phyloP scores from a whole-genome alignment of 2,329 filamentous ascomycete species.

The Penicillium sp. region DNA sequence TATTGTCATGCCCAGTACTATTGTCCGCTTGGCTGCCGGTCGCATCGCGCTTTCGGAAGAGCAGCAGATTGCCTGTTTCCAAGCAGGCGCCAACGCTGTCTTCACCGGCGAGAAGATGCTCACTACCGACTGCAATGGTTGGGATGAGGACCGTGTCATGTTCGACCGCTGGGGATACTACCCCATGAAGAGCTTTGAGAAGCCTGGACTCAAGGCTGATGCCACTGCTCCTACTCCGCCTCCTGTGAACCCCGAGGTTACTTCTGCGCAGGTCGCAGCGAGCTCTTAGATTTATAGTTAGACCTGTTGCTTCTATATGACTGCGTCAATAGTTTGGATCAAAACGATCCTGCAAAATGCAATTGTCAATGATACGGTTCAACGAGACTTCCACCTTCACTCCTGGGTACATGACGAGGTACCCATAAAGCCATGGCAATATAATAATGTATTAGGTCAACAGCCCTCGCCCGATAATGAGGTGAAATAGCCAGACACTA shows the following conservation, averaged over 20 bases:
- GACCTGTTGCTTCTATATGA: not conserved
- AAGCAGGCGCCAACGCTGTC: constrained; percentile 89
- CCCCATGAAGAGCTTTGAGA: constrained; percentile 67
- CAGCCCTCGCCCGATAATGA: not conserved
- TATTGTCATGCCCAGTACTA: constrained; percentile 78
- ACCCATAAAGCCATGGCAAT: not conserved
- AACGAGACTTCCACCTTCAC: not conserved
- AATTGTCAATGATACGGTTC: not conserved
- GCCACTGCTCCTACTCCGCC: constrained; percentile 11
- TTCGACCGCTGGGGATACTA: constrained; percentile 79
- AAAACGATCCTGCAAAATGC: not conserved
- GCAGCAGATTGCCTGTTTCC: constrained; percentile 85
- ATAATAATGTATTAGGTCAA: not conserved
- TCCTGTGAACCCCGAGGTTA: constrained; percentile 14
- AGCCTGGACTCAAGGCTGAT: constrained; percentile 18
- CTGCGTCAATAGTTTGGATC: not conserved
- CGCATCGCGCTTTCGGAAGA: constrained; percentile 82
- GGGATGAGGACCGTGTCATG: constrained; percentile 83
- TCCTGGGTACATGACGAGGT: not conserved
- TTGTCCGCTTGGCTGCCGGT: constrained; percentile 83
- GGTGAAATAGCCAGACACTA: not conserved
- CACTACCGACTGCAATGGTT: constrained; percentile 86
- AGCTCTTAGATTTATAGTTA: constrained; percentile 19
- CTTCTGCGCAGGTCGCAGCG: constrained; percentile 34
- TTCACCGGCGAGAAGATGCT: constrained; percentile 96